Base-by-base conservation (phyloP, 2,329 filamentous ascomycete genomes). In the Colletotrichum musae region DNA sequence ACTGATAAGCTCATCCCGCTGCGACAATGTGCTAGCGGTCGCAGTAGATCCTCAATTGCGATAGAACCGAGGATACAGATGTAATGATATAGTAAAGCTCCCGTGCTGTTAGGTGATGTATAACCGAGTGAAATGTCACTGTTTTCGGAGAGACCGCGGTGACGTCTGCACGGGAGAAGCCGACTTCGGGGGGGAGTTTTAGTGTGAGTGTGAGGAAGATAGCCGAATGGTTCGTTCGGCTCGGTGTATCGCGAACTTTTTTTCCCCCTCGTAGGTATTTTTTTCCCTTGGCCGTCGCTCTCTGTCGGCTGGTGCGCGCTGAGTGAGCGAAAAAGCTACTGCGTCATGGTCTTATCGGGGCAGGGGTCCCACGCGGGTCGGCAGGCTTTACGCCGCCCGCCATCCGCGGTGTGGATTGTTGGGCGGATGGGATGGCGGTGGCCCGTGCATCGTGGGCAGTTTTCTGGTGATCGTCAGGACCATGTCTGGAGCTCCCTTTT, bases 201-300 rank as follows among this genome's bases (percentile, higher is more conserved):
- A 18, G 32, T 36, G 32, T 36, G 52, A 43, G 57, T 57, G 57
- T 24, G 18, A 39, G 32, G 56, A 67, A 52, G 57, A 61, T 7
- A 61, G 63, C 32, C 63, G 56, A 67, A 39, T 66, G 62, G 63
- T 58, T 52, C 50, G 41, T 65, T 45, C 61, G 56, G 61, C 32
- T 66, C 50, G 54, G 61, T 65, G 32, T 69, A 70, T 70, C 67
- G 28, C 63, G 62, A 70, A 67, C 63, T 61, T 67, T 66, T 70
- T 59, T 47, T 47, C 32, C 41, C 7, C 32, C 4, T 26, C 26
- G n/a, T 24, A 48, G 50, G 45, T 48, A 21, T 51, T 32, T 39
- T 57, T 16, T 13, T 21, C 36, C 52, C 51, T 41, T 51, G 59
- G 64, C 58, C 39, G 15, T 41, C 64, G 64, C 51, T 63, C 56